These are phyloP conservation scores for Pueraria montana DNA, from an alignment of 306 rosid species.

Conservation along the genomic window DNA sequence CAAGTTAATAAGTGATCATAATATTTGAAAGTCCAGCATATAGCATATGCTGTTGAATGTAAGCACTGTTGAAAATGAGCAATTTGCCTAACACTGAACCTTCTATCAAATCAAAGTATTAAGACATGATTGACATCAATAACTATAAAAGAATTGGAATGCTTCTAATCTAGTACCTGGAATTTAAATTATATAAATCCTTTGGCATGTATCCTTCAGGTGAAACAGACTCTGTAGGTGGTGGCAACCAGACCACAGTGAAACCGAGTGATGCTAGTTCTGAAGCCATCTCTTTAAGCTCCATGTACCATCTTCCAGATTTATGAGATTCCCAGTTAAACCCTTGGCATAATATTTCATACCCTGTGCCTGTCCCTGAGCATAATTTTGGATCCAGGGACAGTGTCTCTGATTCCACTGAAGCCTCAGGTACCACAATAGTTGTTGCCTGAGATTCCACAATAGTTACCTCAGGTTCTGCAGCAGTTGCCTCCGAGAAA, in stretches of 20 bases:
- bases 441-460: slow-evolving; percentile 28
- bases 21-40: too few relatives aligned
- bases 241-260: slow-evolving; percentile 89
- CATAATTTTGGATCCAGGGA: slow-evolving; percentile 47
- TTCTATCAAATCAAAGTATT: slow-evolving; percentile 19
- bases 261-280: slow-evolving; percentile 79
- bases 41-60: slow-evolving; percentile 23
- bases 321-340: slow-evolving; percentile 94
- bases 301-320: slow-evolving; percentile 85
- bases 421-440: slow-evolving; percentile 10
- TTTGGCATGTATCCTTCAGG: slow-evolving; percentile 95
- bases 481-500: slow-evolving; percentile 55
- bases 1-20: too few relatives aligned
- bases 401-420: slow-evolving; percentile 30
- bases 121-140: neutral
- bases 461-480: slow-evolving; percentile 43
- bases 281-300: slow-evolving; percentile 72
- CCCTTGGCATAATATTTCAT: slow-evolving; percentile 90
- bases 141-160: neutral
- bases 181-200: slow-evolving; percentile 87
- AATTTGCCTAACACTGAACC: slow-evolving; percentile 8
- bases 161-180: slow-evolving; percentile 66
- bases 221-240: slow-evolving; percentile 92
- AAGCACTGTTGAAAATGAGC: neutral
- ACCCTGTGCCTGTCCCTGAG: slow-evolving; percentile 79